phyloP scores from a whole-genome alignment of 352 stramenopile species.

The Saprolegnia parasitica region DNA sequence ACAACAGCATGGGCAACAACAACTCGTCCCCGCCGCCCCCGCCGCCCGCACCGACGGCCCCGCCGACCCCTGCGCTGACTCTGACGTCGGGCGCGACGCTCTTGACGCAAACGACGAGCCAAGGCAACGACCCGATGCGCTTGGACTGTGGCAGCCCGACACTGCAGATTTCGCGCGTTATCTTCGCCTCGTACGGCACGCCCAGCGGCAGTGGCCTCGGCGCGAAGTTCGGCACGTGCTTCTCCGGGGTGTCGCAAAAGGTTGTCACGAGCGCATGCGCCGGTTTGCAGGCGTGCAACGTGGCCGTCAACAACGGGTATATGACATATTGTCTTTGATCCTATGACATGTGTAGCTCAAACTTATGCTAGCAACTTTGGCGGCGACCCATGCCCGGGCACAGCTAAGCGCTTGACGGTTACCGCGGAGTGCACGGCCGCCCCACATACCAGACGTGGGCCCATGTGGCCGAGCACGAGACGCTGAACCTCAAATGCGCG shows the following conservation, averaged over 20 bases:
- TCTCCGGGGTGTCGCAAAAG: constrained; percentile 3
- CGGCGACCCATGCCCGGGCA: constrained; percentile 24
- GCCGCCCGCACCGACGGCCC: constrained; percentile 13
- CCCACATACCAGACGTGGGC: constrained; percentile 16
- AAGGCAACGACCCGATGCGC: background rate
- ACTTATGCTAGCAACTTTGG: constrained; percentile 2
- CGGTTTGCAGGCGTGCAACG: constrained; percentile 4
- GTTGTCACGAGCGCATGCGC: constrained; percentile 6
- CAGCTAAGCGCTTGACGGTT: constrained; percentile 10
- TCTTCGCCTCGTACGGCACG: constrained; percentile 26
- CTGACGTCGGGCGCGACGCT: constrained; percentile 18
- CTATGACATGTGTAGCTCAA: too few species aligned
- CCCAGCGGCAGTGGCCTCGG: constrained; percentile 9
- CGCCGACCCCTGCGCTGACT: constrained; percentile 8
- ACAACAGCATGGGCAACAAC: constrained; percentile 18
- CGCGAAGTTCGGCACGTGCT: constrained; percentile 23
- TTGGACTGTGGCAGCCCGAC: constrained; percentile 11
- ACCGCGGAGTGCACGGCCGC: constrained; percentile 20
- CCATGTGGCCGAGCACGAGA: background rate
- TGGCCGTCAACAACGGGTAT: constrained; percentile 17
- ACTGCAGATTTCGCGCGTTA: constrained; percentile 20
- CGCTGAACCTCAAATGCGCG: constrained; percentile 2
- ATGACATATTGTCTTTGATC: too few species aligned
- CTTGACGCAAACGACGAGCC: background rate
- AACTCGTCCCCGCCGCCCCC: constrained; percentile 9